Evolutionary conservation across 768 basidiomycete genomes (phyloP).

Genomic region (Leccinum obscurum): DNA sequence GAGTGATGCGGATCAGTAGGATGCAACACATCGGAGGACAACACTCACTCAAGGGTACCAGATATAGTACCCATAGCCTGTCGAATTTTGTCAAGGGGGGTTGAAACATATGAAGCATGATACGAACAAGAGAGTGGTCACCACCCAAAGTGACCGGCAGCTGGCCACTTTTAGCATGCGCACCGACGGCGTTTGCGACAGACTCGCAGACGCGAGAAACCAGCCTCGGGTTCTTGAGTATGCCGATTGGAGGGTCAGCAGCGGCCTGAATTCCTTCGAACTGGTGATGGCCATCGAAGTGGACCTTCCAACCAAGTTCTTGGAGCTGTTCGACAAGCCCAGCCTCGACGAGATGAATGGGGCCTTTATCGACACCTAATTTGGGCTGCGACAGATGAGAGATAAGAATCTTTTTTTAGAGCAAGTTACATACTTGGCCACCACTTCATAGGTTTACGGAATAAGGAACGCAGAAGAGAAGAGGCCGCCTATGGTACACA

Average conservation of each 20-base stretch:
- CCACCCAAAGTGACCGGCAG: constrained; percentile 92
- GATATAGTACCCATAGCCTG: constrained; percentile 93
- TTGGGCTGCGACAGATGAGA: constrained; percentile 49
- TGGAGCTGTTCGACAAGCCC: constrained; percentile 79
- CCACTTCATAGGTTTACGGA: constrained; percentile 24
- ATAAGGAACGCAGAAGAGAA: constrained; percentile 6
- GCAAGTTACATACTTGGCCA: constrained; percentile 30
- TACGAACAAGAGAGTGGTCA: constrained; percentile 86
- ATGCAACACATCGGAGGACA: background rate
- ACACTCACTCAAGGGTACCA: constrained; percentile 73
- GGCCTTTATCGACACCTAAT: constrained; percentile 82
- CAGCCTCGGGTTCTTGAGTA: constrained; percentile 85
- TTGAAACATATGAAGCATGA: constrained; percentile 3
- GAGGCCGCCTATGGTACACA: constrained; percentile 3
- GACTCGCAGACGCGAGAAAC: constrained; percentile 82
- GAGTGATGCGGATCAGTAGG: constrained; percentile 7
- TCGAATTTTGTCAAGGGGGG: background rate
- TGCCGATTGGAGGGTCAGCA: constrained; percentile 70
- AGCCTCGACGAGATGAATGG: constrained; percentile 85
- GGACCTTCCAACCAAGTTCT: constrained; percentile 83
- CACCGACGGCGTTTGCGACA: constrained; percentile 75
- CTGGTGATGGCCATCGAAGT: constrained; percentile 87
- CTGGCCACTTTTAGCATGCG: constrained; percentile 72
- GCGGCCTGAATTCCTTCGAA: constrained; percentile 72
- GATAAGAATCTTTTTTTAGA: constrained; percentile 12